Base-by-base conservation (phyloP, 306 rosid genomes). In the Vachellia collinsii region DNA sequence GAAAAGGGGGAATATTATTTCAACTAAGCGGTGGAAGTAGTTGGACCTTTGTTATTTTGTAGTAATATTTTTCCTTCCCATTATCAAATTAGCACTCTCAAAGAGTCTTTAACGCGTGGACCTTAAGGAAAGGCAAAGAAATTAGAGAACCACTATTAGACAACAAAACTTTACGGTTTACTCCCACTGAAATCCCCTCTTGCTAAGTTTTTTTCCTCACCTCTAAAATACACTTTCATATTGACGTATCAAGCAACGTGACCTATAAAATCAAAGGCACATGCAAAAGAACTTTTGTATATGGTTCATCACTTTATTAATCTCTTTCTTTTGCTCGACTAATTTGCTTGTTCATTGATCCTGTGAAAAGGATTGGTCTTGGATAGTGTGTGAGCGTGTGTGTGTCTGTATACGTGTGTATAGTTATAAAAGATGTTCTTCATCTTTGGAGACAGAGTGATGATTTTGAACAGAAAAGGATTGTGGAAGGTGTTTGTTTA, bases 21-120 rank as follows among this genome's bases (percentile, higher is more conserved):
- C 88, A 80, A 83, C 89, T 82, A 80, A 66, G 93, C 75, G 90
- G 91, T 90, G 93, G 97, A 88, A 87, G 95, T 80, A 86, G 94
- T 89, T 91, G 90, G 92, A 85, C 81, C 84, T 83, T 86, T 83
- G 76, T 66, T 44, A 58, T 67, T 72, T 59, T 6, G 54, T 66
- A 43, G 73, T 29, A 51, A n/a, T 67, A 48, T 3, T 74, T 77
- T 65, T 73, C 74, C 63, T 44, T 69, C 67, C 56, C 73, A 80
- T 54, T 58, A 66, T 72, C 64, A 72, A 77, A 68, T 47, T 44
- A 77, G 47, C 84, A 75, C 68, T 75, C 70, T 69, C 64, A n/a
- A 58, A 84, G 78, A 79, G 89, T 91, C 88, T 77, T 81, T 58
- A 62, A 62, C 97, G 97, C 46, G 97, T 94, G 97, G 97, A 91